phyloP scores from a whole-genome alignment of 1,284 basidiomycete species.

The Sporisorium graminicola region DNA sequence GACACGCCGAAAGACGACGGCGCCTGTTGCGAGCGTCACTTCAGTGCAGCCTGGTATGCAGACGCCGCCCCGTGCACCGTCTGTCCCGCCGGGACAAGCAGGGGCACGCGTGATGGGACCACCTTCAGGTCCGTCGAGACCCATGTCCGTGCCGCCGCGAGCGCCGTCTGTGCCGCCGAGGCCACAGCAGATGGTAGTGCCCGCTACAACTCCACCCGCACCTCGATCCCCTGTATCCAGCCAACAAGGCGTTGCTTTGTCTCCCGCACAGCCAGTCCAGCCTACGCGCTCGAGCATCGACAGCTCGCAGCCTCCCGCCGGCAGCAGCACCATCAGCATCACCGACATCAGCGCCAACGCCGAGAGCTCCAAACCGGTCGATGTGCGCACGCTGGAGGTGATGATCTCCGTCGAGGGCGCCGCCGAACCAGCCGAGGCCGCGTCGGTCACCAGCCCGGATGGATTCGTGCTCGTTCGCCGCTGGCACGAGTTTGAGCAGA shows the following conservation, averaged over 20 bases:
- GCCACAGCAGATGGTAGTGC: slow-evolving; percentile 28
- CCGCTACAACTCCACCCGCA: slow-evolving; percentile 4
- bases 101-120: slow-evolving; percentile 35
- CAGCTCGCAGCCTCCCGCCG: neutral
- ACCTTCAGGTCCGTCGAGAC: slow-evolving; percentile 35
- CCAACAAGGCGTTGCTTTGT: slow-evolving; percentile 13
- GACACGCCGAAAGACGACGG: slow-evolving; percentile 38
- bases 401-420: slow-evolving; percentile 64
- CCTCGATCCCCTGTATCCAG: neutral
- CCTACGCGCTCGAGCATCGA: slow-evolving; percentile 12
- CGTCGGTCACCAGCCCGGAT: slow-evolving; percentile 31
- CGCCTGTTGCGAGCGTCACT: slow-evolving; percentile 4
- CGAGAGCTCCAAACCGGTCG: slow-evolving; percentile 48
- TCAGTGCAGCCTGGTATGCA: slow-evolving; percentile 26
- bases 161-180: slow-evolving; percentile 37
- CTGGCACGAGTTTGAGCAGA: slow-evolving; percentile 65
- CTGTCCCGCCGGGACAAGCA: slow-evolving; percentile 26
- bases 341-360: slow-evolving; percentile 63
- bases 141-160: slow-evolving; percentile 49
- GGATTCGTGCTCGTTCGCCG: slow-evolving; percentile 64
- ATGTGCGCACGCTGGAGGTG: slow-evolving; percentile 57
- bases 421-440: slow-evolving; percentile 7
- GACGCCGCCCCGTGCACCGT: slow-evolving; percentile 41
- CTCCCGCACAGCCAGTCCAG: neutral
- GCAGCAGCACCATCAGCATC: slow-evolving; percentile 33